Evolutionary conservation across 352 stramenopile species (phyloP).

Genomic region (Phytophthora multivora): DNA sequence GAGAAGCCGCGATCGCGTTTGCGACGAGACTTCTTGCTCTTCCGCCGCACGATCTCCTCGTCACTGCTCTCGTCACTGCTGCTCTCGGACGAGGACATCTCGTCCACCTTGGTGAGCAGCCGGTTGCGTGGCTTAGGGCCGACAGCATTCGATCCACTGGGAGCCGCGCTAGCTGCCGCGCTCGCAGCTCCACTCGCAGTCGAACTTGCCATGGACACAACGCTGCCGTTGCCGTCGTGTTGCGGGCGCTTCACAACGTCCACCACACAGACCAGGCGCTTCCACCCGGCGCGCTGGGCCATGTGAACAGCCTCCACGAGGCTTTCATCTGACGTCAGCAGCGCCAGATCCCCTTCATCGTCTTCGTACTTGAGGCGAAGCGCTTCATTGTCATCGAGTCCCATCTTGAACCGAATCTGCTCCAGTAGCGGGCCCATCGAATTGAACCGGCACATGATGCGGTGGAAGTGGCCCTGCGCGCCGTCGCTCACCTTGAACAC

Average conservation of each 20-base stretch:
- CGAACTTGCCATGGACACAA: conserved; percentile 44
- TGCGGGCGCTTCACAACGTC: conserved; percentile 65
- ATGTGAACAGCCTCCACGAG: conserved; percentile 86
- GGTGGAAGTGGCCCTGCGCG: conserved; percentile 82
- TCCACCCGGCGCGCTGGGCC: conserved; percentile 85
- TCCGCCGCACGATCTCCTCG: conserved; percentile 50
- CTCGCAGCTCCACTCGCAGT: conserved; percentile 12
- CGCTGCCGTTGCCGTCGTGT: conserved; percentile 38
- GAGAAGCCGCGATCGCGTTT: conserved; percentile 40
- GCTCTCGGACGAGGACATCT: conserved; percentile 63
- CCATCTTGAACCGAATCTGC: conserved; percentile 86
- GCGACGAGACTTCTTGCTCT: conserved; percentile 51
- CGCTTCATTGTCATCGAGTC: conserved; percentile 55
- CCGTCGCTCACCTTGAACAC: conserved; percentile 91
- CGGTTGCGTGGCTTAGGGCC: conserved; percentile 41
- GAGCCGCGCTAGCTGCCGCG: conserved; percentile 3
- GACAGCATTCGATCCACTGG: conserved; percentile 22
- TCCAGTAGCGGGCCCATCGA: conserved; percentile 71
- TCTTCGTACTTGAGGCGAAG: conserved; percentile 88
- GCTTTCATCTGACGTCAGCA: conserved; percentile 87
- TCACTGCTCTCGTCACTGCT: conserved; percentile 43
- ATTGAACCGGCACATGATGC: conserved; percentile 83
- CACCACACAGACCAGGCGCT: conserved; percentile 83
- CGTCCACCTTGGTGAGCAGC: conserved; percentile 83
- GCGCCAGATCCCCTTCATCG: conserved; percentile 84